Base-by-base conservation (phyloP, 805 yeast species). In the Clavispora carvajalis region DNA sequence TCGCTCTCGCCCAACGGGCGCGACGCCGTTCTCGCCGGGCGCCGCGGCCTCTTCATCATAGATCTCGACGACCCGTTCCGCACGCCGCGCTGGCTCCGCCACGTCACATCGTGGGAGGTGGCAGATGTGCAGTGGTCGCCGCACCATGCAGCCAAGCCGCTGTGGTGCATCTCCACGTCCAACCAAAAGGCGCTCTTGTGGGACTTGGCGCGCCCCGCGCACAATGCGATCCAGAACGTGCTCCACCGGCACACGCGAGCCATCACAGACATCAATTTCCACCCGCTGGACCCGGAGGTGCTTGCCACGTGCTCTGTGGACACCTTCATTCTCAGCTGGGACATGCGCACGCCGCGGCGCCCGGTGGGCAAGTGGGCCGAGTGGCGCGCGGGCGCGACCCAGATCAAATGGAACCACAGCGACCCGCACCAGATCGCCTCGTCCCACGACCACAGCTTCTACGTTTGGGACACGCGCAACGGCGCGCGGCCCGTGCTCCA, bases 51-150 rank as follows among this genome's bases (percentile, higher is more conserved):
- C 11, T 85, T 81, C 59, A 80, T 93, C 28, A 82, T 91, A n/a
- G 98, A 93, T 62, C 63, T 93, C 31, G 96, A 91, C 54, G 96
- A 93, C 59, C 99, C 98, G 1, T 91, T 87, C 62, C 79, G 91
- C 0, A 89, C 95, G 1, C 99, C 99, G 0, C 69, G 99, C 43
- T 88, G 95, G 90, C 74, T 93, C 12, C 95, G 82, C 40, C 96
- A 93, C 56, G 73, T 80, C 25, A 91, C 97, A 0, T 80, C 95
- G 0, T 93, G 98, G 98, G 98, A 93, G 60, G 99, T 93, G 3
- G 96, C 99, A 0, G 97, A 91, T 59, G 97, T 91, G 1, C 98
- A 93, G 60, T 93, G 99, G 98, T 86, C 95, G 2, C 96, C 97
- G 0, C 97, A 93, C 57, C 65, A 62, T 42, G 70, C 75, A 5